Base-by-base conservation (phyloP, 2,329 filamentous ascomycete genomes). In the Xylariaceae sp. region DNA sequence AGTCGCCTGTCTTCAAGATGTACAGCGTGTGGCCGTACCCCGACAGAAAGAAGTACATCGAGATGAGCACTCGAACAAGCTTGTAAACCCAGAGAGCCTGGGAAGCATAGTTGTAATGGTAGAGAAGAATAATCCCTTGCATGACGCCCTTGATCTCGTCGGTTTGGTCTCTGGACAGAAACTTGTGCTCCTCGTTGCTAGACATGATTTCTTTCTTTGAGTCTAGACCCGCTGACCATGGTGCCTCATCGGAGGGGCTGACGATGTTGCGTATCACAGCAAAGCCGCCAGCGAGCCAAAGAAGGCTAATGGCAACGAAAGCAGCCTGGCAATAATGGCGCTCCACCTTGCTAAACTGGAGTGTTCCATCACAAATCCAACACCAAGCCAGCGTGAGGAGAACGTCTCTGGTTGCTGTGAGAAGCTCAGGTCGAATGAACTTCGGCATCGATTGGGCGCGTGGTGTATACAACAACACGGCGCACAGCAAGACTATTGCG, bases 141-240 rank as follows among this genome's bases (percentile, higher is more conserved):
- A 88, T 84, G 77, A 83, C 81, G 1, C 86, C 86, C 72, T 87
- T 88, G 79, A 84, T 86, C 68, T 88, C 86, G 62, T 87, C 79
- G 0, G 81, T 82, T 64, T 87, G 82, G 51, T 80, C 75, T 54
- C 84, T 76, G 0, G 80, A 76, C 4, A 87, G 72, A 56, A 82
- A 79, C 1, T 71, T 71, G 44, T 74, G 68, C 53, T 73, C 71
- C 15, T 64, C 62, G 35, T 63, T 61, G 23, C 23, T 58, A 10
- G 42, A 52, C 23, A 49, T 35, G 7, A 62, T 30, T 2, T 64
- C 54, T 30, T 58, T 61, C 56, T 63, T 64, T 37, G 44, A 51
- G 48, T 66, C 55, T 15, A 66, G 59, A 15, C 9, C n/a, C 2
- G 39, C n/a, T n/a, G 59, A 59, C 57, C 57, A 64, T 4, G 51